Percentiles rank a stretch among this genome's conserved stretches.
phyloP scores from a whole-genome alignment of 495 filamentous ascomycete genomes.

The Aspergillus incahuasiensis region DNA sequence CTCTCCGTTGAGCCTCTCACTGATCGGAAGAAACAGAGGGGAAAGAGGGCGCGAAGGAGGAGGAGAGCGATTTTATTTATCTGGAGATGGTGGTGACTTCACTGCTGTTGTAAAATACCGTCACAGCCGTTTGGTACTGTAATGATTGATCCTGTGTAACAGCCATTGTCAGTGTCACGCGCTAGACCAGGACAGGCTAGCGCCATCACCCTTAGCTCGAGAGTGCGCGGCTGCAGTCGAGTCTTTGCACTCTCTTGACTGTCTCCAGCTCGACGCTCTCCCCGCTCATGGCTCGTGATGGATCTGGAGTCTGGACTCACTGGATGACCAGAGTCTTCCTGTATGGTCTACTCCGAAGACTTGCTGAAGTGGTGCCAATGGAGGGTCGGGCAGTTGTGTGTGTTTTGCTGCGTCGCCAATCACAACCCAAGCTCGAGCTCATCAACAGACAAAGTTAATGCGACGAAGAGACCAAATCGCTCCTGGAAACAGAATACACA shows the following conservation, averaged over 20 bases:
- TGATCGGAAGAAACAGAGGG: conserved; percentile 13
- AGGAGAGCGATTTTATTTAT: conserved; percentile 11
- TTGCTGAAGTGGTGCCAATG: not conserved
- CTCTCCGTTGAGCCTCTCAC: conserved; percentile 9
- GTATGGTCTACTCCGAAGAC: not conserved
- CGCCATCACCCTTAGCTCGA: conserved; percentile 12
- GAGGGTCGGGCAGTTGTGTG: not conserved
- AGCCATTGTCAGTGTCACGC: conserved; percentile 12
- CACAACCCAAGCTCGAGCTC: not conserved
- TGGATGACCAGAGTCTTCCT: not conserved
- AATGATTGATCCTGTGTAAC: conserved; percentile 9
- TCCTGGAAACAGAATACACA: not conserved
- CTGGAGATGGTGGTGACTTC: conserved; percentile 8
- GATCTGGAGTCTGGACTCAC: not conserved
- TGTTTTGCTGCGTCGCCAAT: not conserved
- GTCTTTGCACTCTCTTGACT: not conserved
- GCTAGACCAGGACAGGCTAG: conserved; percentile 8
- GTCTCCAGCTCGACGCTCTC: not conserved
- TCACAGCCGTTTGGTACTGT: conserved; percentile 5
- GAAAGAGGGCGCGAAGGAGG: conserved; percentile 6
- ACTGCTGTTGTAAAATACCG: conserved; percentile 7
- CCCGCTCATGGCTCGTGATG: not conserved
- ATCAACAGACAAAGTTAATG: not conserved
- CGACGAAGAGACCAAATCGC: not conserved
- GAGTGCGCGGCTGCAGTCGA: conserved; percentile 13